A percentile compares a stretch with the other conserved stretches of the same genome.
These are phyloP conservation scores for Fusarium torreyae DNA, from an alignment of 2,329 filamentous ascomycete species.

Conservation along the genomic window DNA sequence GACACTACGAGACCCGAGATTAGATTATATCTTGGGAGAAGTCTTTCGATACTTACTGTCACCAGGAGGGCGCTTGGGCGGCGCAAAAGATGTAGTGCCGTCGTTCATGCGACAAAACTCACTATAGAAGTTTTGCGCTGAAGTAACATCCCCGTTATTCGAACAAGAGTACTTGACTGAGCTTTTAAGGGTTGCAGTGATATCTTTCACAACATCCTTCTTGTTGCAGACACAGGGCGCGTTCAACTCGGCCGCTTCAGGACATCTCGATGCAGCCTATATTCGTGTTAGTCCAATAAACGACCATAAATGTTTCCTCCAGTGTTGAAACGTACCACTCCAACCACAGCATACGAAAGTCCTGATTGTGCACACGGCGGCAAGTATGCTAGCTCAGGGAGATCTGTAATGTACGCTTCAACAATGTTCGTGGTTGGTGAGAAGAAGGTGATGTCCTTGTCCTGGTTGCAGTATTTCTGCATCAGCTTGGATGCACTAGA, in stretches of 20 bases:
- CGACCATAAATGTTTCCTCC: background rate
- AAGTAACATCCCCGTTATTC: slow-evolving; percentile 62
- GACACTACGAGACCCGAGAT: slow-evolving; percentile 57
- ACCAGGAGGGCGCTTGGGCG: slow-evolving; percentile 63
- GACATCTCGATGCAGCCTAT: slow-evolving; percentile 52
- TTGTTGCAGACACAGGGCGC: slow-evolving; percentile 69
- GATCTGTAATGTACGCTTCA: slow-evolving; percentile 65
- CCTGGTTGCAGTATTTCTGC: slow-evolving; percentile 66
- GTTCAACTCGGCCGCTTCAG: slow-evolving; percentile 57
- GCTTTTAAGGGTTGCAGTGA: slow-evolving; percentile 61
- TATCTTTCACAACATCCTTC: slow-evolving; percentile 61
- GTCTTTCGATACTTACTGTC: slow-evolving; percentile 59
- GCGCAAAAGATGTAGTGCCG: slow-evolving; percentile 65
- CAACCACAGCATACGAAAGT: slow-evolving; percentile 53
- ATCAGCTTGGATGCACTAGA: slow-evolving; percentile 63
- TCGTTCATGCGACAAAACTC: slow-evolving; percentile 67
- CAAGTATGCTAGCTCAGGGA: slow-evolving; percentile 58
- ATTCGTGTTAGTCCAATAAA: slow-evolving; percentile 2
- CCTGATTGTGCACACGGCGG: slow-evolving; percentile 57
- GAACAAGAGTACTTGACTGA: slow-evolving; percentile 62
- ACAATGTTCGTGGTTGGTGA: slow-evolving; percentile 60
- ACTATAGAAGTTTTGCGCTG: slow-evolving; percentile 65
- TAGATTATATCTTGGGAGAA: background rate
- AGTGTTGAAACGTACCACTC: slow-evolving; percentile 40
- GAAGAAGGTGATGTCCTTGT: slow-evolving; percentile 56